Percentiles rank a stretch among this genome's conserved stretches.
Conservation (phyloP, 2,329 filamentous ascomycete species). For the Epichloe bromicola region DNA sequence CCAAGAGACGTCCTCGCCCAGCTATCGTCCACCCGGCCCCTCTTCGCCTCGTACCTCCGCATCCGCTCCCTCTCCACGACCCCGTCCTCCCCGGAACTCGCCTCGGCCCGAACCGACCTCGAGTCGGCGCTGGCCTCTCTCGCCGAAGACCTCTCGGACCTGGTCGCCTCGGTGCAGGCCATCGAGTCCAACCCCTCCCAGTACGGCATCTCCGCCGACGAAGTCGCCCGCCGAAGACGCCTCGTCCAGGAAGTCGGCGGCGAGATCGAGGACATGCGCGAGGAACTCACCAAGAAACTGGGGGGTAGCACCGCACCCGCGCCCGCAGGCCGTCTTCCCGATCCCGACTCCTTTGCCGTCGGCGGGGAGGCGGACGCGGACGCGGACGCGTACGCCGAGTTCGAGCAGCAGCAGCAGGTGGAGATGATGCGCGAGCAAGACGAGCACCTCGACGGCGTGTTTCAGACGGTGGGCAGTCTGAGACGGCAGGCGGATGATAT, state of each 20-base stretch:
- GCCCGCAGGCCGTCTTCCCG: conserved; percentile 30
- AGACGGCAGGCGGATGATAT: conserved; percentile 86
- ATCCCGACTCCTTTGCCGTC: conserved; percentile 46
- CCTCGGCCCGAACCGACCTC: conserved; percentile 61
- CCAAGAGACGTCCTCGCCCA: conserved; percentile 75
- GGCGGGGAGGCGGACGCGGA: conserved; percentile 46
- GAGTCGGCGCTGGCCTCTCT: conserved; percentile 51
- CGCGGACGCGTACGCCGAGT: conserved; percentile 61
- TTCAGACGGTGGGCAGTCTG: conserved; percentile 82
- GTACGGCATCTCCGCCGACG: conserved; percentile 73
- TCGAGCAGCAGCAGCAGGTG: conserved; percentile 83
- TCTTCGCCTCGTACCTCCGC: conserved; percentile 90
- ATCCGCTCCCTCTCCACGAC: conserved; percentile 76
- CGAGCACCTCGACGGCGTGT: conserved; percentile 81
- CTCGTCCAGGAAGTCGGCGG: conserved; percentile 81
- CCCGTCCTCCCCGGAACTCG: conserved; percentile 68
- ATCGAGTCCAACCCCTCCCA: conserved; percentile 78
- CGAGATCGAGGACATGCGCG: conserved; percentile 81
- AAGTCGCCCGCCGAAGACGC: conserved; percentile 66
- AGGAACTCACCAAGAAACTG: conserved; percentile 57
- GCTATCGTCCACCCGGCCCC: conserved; percentile 65
- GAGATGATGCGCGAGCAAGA: conserved; percentile 94
- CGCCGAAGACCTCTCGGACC: conserved; percentile 75
- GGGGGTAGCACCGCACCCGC: conserved; percentile 18
- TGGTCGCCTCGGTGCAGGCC: conserved; percentile 73